Evolutionary conservation across 306 rosid genomes (phyloP).

Genomic region (Vigna unguiculata): DNA sequence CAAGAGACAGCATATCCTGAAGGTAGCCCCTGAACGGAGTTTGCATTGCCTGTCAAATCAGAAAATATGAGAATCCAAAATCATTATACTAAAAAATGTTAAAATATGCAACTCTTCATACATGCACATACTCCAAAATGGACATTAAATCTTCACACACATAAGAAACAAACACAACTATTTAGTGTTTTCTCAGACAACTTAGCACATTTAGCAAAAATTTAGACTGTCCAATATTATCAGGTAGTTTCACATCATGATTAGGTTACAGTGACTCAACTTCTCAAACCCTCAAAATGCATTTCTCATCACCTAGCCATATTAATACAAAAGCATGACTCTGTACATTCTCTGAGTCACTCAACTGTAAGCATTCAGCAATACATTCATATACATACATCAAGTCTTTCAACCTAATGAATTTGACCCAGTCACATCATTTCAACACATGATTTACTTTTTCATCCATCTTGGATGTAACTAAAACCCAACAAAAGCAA

Average conservation of each 20-base stretch:
- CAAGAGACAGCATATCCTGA: slow-evolving; percentile 84
- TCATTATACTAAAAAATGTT: background rate
- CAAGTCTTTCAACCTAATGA: background rate
- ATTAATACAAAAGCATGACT: background rate
- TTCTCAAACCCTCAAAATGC: background rate
- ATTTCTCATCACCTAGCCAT: background rate
- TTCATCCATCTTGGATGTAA: background rate
- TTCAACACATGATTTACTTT: background rate
- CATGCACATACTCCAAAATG: background rate
- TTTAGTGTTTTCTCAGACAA: background rate
- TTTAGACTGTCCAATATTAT: background rate
- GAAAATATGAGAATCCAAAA: slow-evolving; percentile 27
- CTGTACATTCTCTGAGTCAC: background rate
- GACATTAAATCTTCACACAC: background rate
- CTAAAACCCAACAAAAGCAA: background rate
- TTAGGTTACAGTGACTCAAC: background rate
- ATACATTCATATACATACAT: background rate
- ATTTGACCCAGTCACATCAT: slow-evolving; percentile 2
- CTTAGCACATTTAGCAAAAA: background rate
- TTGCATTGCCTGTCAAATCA: slow-evolving; percentile 75
- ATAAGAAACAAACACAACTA: slow-evolving; percentile 4
- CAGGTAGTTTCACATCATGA: background rate
- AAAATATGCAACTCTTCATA: background rate
- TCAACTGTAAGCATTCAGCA: background rate
- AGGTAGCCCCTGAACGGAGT: slow-evolving; percentile 97